These are phyloP conservation scores for Pseudopediastrum boryanum DNA, from an alignment of 139 green algal species.

Conservation along the genomic window DNA sequence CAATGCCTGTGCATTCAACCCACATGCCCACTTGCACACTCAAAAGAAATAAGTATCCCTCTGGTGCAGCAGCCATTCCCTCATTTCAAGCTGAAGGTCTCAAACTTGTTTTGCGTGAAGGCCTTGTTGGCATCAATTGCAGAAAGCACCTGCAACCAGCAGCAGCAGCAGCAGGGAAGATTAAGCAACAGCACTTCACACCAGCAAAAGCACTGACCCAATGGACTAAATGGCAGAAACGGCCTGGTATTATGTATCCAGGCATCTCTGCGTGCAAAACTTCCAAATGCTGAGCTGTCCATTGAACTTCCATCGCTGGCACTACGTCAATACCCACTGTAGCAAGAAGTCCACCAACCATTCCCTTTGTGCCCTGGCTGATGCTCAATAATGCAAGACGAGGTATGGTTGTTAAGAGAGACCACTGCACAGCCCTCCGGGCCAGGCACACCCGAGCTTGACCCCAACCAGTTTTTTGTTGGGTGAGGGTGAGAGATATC, in stretches of 20 bases:
- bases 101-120: slow-evolving; percentile 56
- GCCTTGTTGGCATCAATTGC: slow-evolving; percentile 68
- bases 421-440: too few species aligned
- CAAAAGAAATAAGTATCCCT: too few species aligned
- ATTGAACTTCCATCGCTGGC: background rate
- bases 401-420: too few species aligned
- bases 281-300: background rate
- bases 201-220: background rate
- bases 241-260: background rate
- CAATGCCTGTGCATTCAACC: too few species aligned
- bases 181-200: background rate
- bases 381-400: background rate
- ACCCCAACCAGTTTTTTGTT: too few species aligned
- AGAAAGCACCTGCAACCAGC: slow-evolving; percentile 55
- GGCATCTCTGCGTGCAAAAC: background rate
- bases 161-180: background rate
- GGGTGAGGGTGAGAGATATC: too few species aligned
- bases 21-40: too few species aligned
- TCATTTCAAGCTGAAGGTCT: slow-evolving; percentile 33
- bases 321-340: background rate
- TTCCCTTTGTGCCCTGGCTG: background rate
- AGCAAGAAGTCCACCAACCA: background rate
- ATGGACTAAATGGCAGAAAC: background rate
- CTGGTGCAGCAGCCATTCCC: too few species aligned
- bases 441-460: too few species aligned